Conservation (phyloP, 139 green algal genomes). For the Medakamo hakoo region DNA sequence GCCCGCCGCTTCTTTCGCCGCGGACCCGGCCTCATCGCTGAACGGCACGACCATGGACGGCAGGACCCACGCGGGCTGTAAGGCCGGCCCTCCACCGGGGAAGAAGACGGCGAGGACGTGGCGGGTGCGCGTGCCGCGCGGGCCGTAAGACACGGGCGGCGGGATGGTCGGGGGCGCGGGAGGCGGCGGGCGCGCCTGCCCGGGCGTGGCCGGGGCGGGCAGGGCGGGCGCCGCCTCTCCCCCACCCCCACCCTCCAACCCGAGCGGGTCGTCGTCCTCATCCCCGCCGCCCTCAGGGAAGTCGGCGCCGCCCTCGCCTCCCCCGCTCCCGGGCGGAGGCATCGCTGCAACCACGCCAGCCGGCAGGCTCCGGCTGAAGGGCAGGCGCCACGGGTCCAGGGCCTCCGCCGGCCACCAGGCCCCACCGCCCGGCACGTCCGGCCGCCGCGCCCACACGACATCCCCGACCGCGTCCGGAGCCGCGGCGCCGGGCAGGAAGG, state of each 20-base stretch:
- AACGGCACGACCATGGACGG: too few relatives aligned
- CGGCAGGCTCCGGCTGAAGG: neutral
- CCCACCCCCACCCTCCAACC: too few relatives aligned
- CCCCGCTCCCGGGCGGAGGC: too few relatives aligned
- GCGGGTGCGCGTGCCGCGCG: neutral
- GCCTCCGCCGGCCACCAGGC: constrained; percentile 3
- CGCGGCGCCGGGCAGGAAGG: neutral
- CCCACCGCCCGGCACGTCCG: constrained; percentile 5
- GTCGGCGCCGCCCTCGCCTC: too few relatives aligned
- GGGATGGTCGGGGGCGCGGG: neutral
- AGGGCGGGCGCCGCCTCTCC: neutral
- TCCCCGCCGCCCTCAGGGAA: too few relatives aligned
- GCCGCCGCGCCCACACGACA: neutral
- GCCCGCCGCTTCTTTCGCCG: too few relatives aligned
- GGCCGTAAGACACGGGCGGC: neutral
- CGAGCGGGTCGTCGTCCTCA: too few relatives aligned
- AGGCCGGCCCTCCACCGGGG: neutral
- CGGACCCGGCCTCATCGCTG: too few relatives aligned
- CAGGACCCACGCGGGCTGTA: too few relatives aligned
- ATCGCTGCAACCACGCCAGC: neutral
- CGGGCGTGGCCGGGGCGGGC: too few relatives aligned
- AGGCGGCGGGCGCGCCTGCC: too few relatives aligned
- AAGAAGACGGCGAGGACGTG: neutral
- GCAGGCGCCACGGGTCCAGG: neutral
- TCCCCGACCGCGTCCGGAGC: neutral